phyloP scores from a whole-genome alignment of 208 protist species.

The Trypanosoma congolense region DNA sequence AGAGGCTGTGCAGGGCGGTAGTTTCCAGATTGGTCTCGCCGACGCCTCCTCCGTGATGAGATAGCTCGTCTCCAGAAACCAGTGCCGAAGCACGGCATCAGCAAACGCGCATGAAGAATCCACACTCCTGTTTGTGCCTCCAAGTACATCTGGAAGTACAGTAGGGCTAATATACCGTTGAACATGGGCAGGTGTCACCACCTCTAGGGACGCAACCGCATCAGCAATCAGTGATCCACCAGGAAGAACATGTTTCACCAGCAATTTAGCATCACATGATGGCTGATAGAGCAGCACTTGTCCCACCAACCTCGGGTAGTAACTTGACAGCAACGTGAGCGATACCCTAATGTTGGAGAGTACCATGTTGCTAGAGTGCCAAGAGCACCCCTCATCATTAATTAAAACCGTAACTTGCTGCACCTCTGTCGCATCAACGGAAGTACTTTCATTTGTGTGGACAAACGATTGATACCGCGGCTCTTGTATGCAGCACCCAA shows the following conservation, averaged over 20 bases:
- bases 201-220: constrained; percentile 34
- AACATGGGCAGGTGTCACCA: constrained; percentile 48
- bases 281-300: constrained; percentile 50
- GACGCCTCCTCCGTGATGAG: constrained; percentile 26
- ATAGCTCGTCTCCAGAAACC: constrained; percentile 56
- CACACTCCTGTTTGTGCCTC: constrained; percentile 27
- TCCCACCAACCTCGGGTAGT: constrained; percentile 66
- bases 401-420: constrained; percentile 68
- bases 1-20: constrained; percentile 19
- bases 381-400: constrained; percentile 44
- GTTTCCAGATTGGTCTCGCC: constrained; percentile 13
- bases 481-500: constrained; percentile 29
- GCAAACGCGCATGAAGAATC: constrained; percentile 33
- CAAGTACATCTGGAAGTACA: constrained; percentile 42
- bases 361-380: constrained; percentile 30
- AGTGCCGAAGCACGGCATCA: constrained; percentile 68
- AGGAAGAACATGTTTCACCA: constrained; percentile 41
- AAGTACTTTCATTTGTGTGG: background rate
- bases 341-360: constrained; percentile 32
- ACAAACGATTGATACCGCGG: constrained; percentile 12
- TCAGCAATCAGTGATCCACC: constrained; percentile 14
- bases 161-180: constrained; percentile 36
- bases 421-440: background rate
- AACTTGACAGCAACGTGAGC: constrained; percentile 54
- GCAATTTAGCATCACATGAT: constrained; percentile 38